Evolutionary conservation across 345 rosid genomes (phyloP), one percentile per base, ranked within the genome.

Genomic region (Jatropha curcas): DNA sequence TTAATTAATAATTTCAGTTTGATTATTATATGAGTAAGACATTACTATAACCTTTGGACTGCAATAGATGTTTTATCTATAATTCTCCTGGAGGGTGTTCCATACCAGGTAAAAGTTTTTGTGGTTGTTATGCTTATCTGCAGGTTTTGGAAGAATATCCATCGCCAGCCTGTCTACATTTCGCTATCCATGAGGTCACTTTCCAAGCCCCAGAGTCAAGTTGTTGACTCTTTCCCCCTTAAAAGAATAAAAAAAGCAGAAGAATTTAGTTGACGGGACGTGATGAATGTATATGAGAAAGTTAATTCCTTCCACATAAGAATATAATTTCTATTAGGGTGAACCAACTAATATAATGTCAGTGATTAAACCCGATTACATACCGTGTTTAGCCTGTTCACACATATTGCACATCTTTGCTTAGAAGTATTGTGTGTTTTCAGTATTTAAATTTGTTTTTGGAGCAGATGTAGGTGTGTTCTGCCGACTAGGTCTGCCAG

Each of bases 81-180:
- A 62, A 16, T 12, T 31, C 5, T 30, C 28, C 17, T 20, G 24
- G 14, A 2, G 20, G 48, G 43, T 39, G 33, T 65, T 10, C 45
- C 45, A 41, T n/a, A n/a, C n/a, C n/a, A n/a, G n/a, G n/a, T n/a
- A n/a, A n/a, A n/a, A n/a, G n/a, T n/a, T n/a, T n/a, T n/a, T n/a
- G n/a, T n/a, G n/a, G n/a, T 37, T 73, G 37, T 14, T 19, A 71
- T 69, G 58, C 43, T 33, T 33, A 48, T 58, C 39, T 71, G 64
- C 84, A 90, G 96, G 96, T 90, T 51, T 80, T 90, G 84, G 92
- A 90, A 77, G 92, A 87, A 85, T n/a, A 86, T 90, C 28, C 88
- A 88, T 77, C 88, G 84, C 70, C 91, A 84, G 66, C 89, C 92
- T 24, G 68, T 72, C 60, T 69, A 88, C 41, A 86, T 87, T 66